A percentile compares a stretch with the other conserved stretches of the same genome.
Evolutionary conservation across 305 asterid genomes (phyloP).

Genomic region (Fraxinus velutina): DNA sequence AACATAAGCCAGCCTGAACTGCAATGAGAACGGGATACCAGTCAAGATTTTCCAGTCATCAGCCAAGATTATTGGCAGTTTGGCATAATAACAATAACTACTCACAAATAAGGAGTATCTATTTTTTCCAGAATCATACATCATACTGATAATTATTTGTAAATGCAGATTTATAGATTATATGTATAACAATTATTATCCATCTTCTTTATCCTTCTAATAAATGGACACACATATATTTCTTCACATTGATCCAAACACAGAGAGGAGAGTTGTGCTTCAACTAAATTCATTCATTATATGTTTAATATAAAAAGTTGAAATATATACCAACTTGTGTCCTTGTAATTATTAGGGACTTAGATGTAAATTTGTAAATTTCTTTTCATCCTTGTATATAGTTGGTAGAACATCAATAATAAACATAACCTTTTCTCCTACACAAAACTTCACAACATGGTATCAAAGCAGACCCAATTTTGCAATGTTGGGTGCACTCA

Average conservation of each 20-base stretch:
- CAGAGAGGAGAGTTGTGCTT: neutral
- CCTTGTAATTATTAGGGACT: too few relatives aligned
- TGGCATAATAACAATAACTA: neutral
- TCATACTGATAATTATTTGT: neutral
- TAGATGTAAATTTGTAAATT: too few relatives aligned
- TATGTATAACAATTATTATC: neutral
- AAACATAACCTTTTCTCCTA: too few relatives aligned
- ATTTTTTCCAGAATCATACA: neutral
- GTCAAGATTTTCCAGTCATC: neutral
- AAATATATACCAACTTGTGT: too few relatives aligned
- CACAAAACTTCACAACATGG: too few relatives aligned
- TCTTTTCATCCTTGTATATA: too few relatives aligned
- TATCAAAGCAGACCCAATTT: too few relatives aligned
- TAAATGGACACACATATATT: neutral
- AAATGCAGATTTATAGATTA: neutral
- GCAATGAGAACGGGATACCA: constrained; percentile 29
- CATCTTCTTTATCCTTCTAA: neutral
- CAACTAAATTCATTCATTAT: neutral
- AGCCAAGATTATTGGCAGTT: neutral
- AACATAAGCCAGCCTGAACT: constrained; percentile 87
- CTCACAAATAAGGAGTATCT: neutral
- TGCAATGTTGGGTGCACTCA: too few relatives aligned
- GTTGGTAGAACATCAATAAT: too few relatives aligned
- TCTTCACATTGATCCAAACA: neutral
- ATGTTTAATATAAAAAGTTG: neutral